phyloP scores from a whole-genome alignment of 257 asterid genomes.

The Nicotiana knightiana region DNA sequence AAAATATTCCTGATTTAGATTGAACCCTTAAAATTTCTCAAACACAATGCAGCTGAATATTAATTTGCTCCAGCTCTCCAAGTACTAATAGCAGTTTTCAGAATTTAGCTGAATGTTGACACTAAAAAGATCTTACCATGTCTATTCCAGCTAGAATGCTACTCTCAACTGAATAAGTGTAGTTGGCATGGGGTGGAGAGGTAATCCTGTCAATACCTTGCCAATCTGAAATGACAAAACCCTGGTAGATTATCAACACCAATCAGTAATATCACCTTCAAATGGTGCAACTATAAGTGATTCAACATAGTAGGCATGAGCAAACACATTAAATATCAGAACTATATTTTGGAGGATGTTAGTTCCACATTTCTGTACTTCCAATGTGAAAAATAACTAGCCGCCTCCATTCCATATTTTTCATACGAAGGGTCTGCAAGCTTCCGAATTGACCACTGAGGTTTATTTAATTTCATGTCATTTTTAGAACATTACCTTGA shows the following conservation, averaged over 20 bases:
- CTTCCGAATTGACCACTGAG: background rate
- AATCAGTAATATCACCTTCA: conserved; percentile 6
- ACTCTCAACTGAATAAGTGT: conserved; percentile 71
- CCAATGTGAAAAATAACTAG: background rate
- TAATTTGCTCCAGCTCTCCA: background rate
- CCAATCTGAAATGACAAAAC: conserved; percentile 92
- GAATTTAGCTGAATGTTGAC: background rate
- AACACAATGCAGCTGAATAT: background rate
- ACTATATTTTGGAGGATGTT: background rate
- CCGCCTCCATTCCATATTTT: background rate
- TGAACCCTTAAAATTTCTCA: background rate
- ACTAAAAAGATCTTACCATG: conserved; percentile 40
- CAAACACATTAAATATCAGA: background rate
- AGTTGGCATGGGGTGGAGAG: conserved; percentile 66
- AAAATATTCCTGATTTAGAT: background rate
- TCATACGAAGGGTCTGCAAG: background rate
- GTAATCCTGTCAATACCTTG: conserved; percentile 76
- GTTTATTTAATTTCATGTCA: background rate
- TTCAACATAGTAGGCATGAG: background rate
- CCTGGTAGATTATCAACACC: conserved; percentile 37
- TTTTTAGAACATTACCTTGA: conserved; percentile 46
- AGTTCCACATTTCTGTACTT: background rate
- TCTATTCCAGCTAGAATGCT: conserved; percentile 78
- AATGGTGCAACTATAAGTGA: background rate
- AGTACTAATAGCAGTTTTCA: background rate